Percentiles rank a stretch among this genome's conserved stretches.
Evolutionary conservation across 2,329 filamentous ascomycete species (phyloP).

Genomic region (Fusarium sp.): DNA sequence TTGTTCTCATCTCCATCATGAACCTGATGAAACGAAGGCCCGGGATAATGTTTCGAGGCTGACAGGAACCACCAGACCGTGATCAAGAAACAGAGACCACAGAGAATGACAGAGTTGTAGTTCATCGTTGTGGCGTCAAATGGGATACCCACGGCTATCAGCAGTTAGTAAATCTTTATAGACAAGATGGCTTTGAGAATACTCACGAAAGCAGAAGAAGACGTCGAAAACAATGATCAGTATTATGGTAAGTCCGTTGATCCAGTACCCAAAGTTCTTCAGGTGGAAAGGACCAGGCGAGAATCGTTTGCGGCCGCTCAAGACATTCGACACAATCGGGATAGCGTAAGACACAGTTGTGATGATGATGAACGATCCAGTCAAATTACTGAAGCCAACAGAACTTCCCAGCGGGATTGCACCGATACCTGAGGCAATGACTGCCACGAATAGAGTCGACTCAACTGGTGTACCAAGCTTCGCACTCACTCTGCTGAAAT

Average conservation of each 20-base stretch:
- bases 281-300: slow-evolving; percentile 30
- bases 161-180: not conserved
- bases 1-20: not conserved
- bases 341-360: slow-evolving; percentile 41
- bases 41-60: slow-evolving; percentile 33
- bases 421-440: slow-evolving; percentile 37
- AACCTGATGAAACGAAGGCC: slow-evolving; percentile 23
- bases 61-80: slow-evolving; percentile 33
- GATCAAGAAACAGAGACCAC: slow-evolving; percentile 28
- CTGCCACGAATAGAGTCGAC: slow-evolving; percentile 37
- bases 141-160: slow-evolving; percentile 31
- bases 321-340: slow-evolving; percentile 31
- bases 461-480: slow-evolving; percentile 34
- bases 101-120: slow-evolving; percentile 39
- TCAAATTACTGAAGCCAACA: slow-evolving; percentile 40
- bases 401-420: slow-evolving; percentile 40
- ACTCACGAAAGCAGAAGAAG: slow-evolving; percentile 43
- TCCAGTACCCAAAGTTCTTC: not conserved
- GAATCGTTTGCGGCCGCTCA: slow-evolving; percentile 28
- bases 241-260: slow-evolving; percentile 31
- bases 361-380: slow-evolving; percentile 43
- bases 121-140: slow-evolving; percentile 40
- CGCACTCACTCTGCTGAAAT: slow-evolving; percentile 30
- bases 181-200: fast-evolving
- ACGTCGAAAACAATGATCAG: slow-evolving; percentile 37